Base-by-base conservation (phyloP, 2,329 filamentous ascomycete species). In the Pseudonectria buxi region DNA sequence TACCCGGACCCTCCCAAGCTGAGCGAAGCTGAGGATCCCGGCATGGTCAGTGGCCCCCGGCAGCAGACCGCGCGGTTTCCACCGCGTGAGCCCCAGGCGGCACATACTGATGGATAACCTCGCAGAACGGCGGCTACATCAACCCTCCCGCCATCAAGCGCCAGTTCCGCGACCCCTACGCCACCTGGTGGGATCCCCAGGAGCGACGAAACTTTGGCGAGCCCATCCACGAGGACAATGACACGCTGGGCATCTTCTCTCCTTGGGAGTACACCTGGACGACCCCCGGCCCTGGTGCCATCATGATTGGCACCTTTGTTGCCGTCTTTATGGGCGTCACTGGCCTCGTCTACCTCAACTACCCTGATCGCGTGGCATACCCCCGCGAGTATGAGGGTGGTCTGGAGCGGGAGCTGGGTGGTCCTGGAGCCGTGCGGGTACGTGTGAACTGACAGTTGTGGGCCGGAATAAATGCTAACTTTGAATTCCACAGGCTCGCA, bases 191-290 rank as follows among this genome's bases (percentile, higher is more conserved):
- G 86, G 90, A 98, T 67, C 84, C 88, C 64, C 92, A 98, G 68
- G 92, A 96, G 65, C 82, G 89, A 60, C 80, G 92, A 56, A 96
- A 98, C 74, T 96, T 86, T 61, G 89, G 89, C 64, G 94, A 98
- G 65, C 86, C 90, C 10, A 79, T 94, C 34, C 90, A 98, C 64
- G 94, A 98, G 65, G 92, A 98, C 63, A 84, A 95, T 64, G 94
- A 98, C 61, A 74, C 88, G 39, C 72, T 96, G 39, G 89, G 88
- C 51, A 83, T 95, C 46, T 90, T 98, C 66, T 83, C 86, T 33
- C 79, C 87, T 3, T 81, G 92, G 61, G 82, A 89, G 54, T 96
- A 98, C 69, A 92, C 81, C 37, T 90, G 92, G 72, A 69, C 72
- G 29, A 82, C 75, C 32, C 69, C 89, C 12, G 75, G 76, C 45